Percentiles rank a stretch among this genome's conserved stretches.
These are phyloP conservation scores for Fomitopsis serialis DNA, from an alignment of 768 basidiomycete species.

Conservation along the genomic window DNA sequence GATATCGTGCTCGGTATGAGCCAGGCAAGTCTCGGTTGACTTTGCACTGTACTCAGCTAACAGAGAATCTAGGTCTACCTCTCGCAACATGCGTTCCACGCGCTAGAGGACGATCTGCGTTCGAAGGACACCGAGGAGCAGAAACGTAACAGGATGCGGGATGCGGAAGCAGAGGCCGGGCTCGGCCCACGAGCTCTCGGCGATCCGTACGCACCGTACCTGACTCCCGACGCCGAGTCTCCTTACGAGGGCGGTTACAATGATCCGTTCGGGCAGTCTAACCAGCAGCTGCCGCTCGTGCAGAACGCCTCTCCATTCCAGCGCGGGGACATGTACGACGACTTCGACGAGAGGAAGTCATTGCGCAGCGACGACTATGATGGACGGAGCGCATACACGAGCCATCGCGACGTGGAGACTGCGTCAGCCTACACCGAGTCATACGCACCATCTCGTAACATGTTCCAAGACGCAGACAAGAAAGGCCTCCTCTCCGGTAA, in stretches of 20 bases:
- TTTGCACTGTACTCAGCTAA: neutral
- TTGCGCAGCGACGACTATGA: constrained; percentile 77
- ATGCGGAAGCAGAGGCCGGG: constrained; percentile 67
- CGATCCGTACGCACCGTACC: constrained; percentile 80
- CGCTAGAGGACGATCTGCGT: constrained; percentile 83
- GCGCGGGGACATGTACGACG: constrained; percentile 69
- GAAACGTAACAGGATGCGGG: constrained; percentile 72
- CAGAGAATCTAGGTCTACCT: constrained; percentile 70
- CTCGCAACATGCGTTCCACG: constrained; percentile 79
- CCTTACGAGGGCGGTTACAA: constrained; percentile 37
- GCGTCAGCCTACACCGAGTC: constrained; percentile 84
- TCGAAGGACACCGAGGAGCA: constrained; percentile 81
- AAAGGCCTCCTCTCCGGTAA: constrained; percentile 63
- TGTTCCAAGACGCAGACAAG: constrained; percentile 86
- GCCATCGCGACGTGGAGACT: constrained; percentile 74
- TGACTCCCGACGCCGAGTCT: constrained; percentile 43
- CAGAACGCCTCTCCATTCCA: constrained; percentile 79
- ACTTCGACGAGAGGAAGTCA: constrained; percentile 72
- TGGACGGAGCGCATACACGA: constrained; percentile 70
- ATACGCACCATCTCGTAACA: constrained; percentile 91
- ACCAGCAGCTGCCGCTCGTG: constrained; percentile 78
- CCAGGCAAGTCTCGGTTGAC: constrained; percentile 53
- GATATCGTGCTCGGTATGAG: constrained; percentile 80
- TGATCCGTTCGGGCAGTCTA: constrained; percentile 56
- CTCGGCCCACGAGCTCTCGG: constrained; percentile 47